Conservation (phyloP, 2,329 filamentous ascomycete species). For the Samsoniella hepiali region DNA sequence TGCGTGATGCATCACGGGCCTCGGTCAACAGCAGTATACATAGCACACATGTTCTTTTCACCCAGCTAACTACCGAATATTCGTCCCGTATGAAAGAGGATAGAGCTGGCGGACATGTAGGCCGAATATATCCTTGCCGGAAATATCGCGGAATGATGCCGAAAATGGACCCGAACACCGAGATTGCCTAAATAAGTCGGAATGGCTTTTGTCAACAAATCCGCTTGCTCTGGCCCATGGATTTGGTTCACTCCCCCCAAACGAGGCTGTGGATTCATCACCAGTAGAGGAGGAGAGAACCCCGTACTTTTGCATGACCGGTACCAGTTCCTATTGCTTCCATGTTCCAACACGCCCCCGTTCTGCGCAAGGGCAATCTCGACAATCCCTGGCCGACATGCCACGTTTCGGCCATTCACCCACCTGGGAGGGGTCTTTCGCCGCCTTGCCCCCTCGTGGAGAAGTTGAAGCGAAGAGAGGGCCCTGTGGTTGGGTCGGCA, state of each 20-base stretch:
- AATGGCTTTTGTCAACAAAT: not conserved
- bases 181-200: not conserved
- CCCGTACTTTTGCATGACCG: not conserved
- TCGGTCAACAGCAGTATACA: too few species aligned
- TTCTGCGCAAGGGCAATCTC: not conserved
- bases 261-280: not conserved
- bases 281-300: too few species aligned
- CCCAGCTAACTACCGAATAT: not conserved
- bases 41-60: too few species aligned
- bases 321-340: not conserved
- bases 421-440: not conserved
- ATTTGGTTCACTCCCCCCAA: not conserved
- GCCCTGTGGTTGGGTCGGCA: not conserved
- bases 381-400: not conserved
- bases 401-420: not conserved
- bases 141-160: not conserved
- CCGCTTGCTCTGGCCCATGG: too few species aligned
- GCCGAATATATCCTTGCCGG: too few species aligned
- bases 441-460: not conserved
- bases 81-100: not conserved
- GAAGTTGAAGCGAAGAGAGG: not conserved
- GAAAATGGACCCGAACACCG: not conserved
- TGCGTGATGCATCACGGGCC: too few species aligned
- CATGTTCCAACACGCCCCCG: not conserved
- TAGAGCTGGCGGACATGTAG: not conserved